A percentile compares a stretch with the other conserved stretches of the same genome.
Evolutionary conservation across 1,284 basidiomycete species (phyloP).

Genomic region (Lignosus rhinocerotis): DNA sequence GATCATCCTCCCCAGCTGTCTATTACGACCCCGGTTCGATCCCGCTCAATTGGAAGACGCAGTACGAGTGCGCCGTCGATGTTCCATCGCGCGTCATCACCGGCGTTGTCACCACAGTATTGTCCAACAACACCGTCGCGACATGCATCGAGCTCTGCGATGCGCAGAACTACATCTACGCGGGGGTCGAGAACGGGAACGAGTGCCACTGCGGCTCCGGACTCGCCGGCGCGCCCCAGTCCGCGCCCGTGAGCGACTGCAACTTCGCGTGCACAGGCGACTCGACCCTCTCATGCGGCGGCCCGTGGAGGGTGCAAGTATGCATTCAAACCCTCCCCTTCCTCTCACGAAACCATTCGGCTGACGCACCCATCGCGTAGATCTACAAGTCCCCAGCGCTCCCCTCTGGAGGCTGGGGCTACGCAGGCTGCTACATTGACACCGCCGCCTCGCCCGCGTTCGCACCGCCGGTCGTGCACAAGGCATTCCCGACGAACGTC

Average conservation of each 20-base stretch:
- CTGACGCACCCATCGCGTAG: background rate
- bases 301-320: slow-evolving; percentile 19
- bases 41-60: slow-evolving; percentile 15
- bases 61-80: slow-evolving; percentile 18
- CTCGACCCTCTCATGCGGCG: slow-evolving; percentile 21
- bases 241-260: slow-evolving; percentile 19
- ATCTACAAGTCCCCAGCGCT: slow-evolving; percentile 21
- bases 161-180: slow-evolving; percentile 18
- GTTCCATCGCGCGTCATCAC: slow-evolving; percentile 16
- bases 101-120: slow-evolving; percentile 14
- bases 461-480: slow-evolving; percentile 9
- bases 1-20: background rate
- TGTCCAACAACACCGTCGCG: slow-evolving; percentile 23
- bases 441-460: slow-evolving; percentile 10
- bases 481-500: background rate
- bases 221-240: slow-evolving; percentile 9
- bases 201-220: slow-evolving; percentile 28
- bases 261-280: slow-evolving; percentile 23
- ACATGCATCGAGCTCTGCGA: slow-evolving; percentile 22
- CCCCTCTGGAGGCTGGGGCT: slow-evolving; percentile 3
- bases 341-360: background rate
- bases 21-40: slow-evolving; percentile 6
- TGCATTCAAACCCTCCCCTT: background rate
- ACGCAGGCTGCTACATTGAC: slow-evolving; percentile 16
- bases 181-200: slow-evolving; percentile 26